phyloP scores from a whole-genome alignment of 768 basidiomycete species.

The Lyophyllum atratum region DNA sequence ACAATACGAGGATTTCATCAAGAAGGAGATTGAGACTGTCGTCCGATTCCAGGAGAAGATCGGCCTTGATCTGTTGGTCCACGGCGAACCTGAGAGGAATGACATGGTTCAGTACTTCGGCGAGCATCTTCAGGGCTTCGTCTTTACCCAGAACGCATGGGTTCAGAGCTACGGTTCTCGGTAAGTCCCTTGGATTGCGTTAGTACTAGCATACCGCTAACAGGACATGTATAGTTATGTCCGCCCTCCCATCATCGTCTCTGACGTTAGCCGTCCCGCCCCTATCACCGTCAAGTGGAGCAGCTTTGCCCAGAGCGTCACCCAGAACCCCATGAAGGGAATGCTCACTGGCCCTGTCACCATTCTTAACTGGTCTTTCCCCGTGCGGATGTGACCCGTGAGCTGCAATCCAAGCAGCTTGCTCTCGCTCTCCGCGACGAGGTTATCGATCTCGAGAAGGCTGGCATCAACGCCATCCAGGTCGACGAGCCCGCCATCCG shows the following conservation, averaged over 20 bases:
- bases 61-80: constrained; percentile 95
- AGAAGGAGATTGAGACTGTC: constrained; percentile 92
- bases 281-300: constrained; percentile 99
- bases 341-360: constrained; percentile 99
- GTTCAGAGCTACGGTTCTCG: constrained; percentile 99
- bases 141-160: constrained; percentile 99
- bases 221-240: constrained; percentile 68
- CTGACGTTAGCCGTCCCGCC: constrained; percentile 89
- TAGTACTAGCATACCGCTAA: constrained; percentile 6
- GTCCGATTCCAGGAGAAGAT: constrained; percentile 97
- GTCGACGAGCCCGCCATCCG: constrained; percentile 99
- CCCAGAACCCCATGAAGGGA: constrained; percentile 96
- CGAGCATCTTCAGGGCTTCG: constrained; percentile 91
- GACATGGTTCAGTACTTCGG: constrained; percentile 99
- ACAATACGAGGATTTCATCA: constrained; percentile 96
- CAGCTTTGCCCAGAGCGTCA: constrained; percentile 93
- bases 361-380: constrained; percentile 99
- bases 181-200: constrained; percentile 36
- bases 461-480: constrained; percentile 96
- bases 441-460: constrained; percentile 95
- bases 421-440: constrained; percentile 98
- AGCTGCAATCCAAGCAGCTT: constrained; percentile 97
- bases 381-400: constrained; percentile 94
- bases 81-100: constrained; percentile 98
- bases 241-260: constrained; percentile 97